phyloP scores from a whole-genome alignment of 768 basidiomycete genomes.

The Russula griseocarnosa region DNA sequence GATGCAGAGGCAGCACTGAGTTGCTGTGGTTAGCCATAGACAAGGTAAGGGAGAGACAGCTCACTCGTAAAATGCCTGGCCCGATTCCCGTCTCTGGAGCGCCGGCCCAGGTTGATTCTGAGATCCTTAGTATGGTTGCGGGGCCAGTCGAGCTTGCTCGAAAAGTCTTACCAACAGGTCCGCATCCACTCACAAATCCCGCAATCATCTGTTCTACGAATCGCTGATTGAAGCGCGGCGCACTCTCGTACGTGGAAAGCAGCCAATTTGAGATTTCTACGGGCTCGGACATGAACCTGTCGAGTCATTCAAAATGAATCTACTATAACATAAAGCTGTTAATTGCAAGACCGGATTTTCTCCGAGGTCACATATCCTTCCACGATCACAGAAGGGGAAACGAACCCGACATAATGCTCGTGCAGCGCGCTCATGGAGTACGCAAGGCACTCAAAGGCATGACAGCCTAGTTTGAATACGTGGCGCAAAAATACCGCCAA shows the following conservation, averaged over 20 bases:
- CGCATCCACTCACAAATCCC: slow-evolving; percentile 46
- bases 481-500: neutral
- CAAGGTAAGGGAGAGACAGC: neutral
- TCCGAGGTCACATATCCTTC: too few relatives aligned
- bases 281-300: slow-evolving; percentile 63
- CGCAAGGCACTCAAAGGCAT: too few relatives aligned
- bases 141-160: too few relatives aligned
- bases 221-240: slow-evolving; percentile 46
- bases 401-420: too few relatives aligned
- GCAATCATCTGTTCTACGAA: slow-evolving; percentile 50
- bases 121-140: too few relatives aligned
- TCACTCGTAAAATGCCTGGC: slow-evolving; percentile 46
- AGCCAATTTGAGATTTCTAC: slow-evolving; percentile 53
- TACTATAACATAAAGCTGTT: too few relatives aligned
- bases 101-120: slow-evolving; percentile 43
- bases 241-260: slow-evolving; percentile 60
- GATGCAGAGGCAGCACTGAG: slow-evolving; percentile 47
- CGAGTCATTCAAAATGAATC: slow-evolving; percentile 49
- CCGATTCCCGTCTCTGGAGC: slow-evolving; percentile 51
- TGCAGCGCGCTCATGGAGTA: too few relatives aligned
- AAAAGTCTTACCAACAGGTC: too few relatives aligned
- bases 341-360: too few relatives aligned
- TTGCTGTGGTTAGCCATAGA: slow-evolving; percentile 35
- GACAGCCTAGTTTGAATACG: too few relatives aligned
- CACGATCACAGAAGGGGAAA: too few relatives aligned